These are phyloP conservation scores for Pythium insidiosum DNA, from an alignment of 352 stramenopile species.

Conservation along the genomic window DNA sequence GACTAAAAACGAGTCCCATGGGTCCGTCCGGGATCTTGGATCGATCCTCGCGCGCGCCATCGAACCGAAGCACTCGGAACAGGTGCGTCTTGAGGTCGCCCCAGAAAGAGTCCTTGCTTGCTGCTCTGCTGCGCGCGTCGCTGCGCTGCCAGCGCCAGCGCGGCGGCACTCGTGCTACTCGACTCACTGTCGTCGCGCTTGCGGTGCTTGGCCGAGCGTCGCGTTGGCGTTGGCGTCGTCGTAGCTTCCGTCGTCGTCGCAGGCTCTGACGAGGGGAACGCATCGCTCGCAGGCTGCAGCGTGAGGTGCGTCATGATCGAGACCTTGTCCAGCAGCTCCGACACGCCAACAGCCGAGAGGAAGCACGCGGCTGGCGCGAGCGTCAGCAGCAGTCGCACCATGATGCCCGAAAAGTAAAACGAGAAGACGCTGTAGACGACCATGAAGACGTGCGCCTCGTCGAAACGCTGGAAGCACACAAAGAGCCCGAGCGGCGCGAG, in stretches of 20 bases:
- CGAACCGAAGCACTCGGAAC: background rate
- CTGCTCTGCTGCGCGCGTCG: background rate
- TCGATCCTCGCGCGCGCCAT: too few species aligned
- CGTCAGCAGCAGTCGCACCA: conserved; percentile 91
- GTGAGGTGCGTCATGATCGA: too few species aligned
- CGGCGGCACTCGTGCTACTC: background rate
- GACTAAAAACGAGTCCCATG: conserved; percentile 33
- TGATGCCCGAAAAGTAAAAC: conserved; percentile 91
- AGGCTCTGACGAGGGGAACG: too few species aligned
- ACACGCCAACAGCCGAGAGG: conserved; percentile 82
- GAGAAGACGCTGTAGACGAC: conserved; percentile 90
- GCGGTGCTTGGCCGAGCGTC: background rate
- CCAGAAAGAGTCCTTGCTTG: background rate
- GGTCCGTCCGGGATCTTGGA: background rate
- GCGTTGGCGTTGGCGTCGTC: background rate
- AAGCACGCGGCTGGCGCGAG: conserved; percentile 91
- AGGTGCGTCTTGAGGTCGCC: background rate
- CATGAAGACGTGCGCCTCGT: conserved; percentile 88
- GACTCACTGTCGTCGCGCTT: background rate
- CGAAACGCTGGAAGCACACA: conserved; percentile 86
- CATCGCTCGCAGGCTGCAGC: background rate
- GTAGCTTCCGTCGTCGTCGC: background rate
- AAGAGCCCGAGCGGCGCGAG: conserved; percentile 89
- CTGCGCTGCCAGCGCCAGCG: background rate
- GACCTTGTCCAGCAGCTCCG: conserved; percentile 69